These are phyloP conservation scores for Saposhnikovia divaricata DNA, from an alignment of 129 eudicot species.

Conservation along the genomic window DNA sequence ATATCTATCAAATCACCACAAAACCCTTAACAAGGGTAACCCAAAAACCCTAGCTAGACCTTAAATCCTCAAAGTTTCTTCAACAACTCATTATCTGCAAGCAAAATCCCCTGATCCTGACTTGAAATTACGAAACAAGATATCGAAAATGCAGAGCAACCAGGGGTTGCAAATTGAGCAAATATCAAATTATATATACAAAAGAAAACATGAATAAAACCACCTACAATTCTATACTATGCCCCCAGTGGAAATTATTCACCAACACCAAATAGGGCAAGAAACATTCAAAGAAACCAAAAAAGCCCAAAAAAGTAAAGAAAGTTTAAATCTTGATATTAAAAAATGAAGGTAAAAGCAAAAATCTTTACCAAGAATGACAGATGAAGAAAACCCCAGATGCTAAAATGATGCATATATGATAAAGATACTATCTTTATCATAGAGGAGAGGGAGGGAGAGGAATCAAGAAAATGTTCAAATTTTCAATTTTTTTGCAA, in stretches of 20 bases:
- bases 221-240: neutral
- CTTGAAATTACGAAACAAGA: conserved; percentile 13
- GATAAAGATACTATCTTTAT: neutral
- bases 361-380: neutral
- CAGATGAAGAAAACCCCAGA: neutral
- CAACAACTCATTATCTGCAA: conserved; percentile 26
- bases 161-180: neutral
- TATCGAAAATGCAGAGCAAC: conserved; percentile 9
- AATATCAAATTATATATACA: neutral
- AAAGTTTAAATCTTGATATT: neutral
- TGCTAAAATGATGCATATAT: neutral
- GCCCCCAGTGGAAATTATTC: neutral
- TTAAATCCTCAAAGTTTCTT: neutral
- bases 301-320: neutral
- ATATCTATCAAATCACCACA: neutral
- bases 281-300: neutral
- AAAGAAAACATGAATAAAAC: neutral
- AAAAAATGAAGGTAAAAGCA: neutral
- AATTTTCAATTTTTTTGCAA: no score
- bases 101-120: neutral
- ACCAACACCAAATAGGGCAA: neutral
- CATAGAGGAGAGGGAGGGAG: no score
- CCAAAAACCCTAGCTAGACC: conserved; percentile 17
- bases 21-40: neutral
- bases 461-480: neutral